Base-by-base conservation (phyloP, 1,284 basidiomycete species). In the Cryptococcus sp. region DNA sequence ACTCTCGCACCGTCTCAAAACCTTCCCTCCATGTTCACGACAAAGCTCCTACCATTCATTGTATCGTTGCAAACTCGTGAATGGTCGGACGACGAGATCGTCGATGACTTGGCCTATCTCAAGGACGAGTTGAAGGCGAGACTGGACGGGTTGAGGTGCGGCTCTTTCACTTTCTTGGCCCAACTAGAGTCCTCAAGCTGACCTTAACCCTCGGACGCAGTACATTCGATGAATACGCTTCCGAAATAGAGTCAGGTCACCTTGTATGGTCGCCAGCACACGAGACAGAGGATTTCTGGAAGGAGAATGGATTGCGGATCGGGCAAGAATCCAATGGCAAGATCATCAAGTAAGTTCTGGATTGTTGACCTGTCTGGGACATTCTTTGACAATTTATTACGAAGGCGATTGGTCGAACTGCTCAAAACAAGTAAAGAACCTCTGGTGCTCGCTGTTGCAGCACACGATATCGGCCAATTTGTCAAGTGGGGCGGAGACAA, bases 211-310 rank as follows among this genome's bases (percentile, higher is more conserved):
- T 17, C 17, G 23, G 57, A 23, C n/a, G 22, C 68, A 93, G 91
- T 56, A 98, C 93, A 0, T 98, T 90, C 76, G 96, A 98, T 75
- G 93, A 97, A 79, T 99, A 98, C 75, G 86, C 85, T 7, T 93
- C 92, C 0, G 95, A 99, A 76, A 81, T 99, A 19, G 82, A 87
- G 27, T 92, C 90, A 1, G 94, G 94, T 1, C 91, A 93, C 74
- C 81, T 99, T 15, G 89, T 91, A 5, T 98, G 93, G 91, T 88
- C 92, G 6, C 94, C 95, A 5, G 90, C 93, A 19, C 96, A 99
- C 74, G 90, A 93, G 72, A 91, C 90, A 7, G 95, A 98, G 59
- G 87, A 93, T 53, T 99, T 99, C 80, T 99, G 95, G 95, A 91
- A 90, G 72, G 92, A 95, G 80, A 98, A 99, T 72, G 92, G 89